Conservation (phyloP, 2,329 filamentous ascomycete species). For the Curvularia verruculosa region DNA sequence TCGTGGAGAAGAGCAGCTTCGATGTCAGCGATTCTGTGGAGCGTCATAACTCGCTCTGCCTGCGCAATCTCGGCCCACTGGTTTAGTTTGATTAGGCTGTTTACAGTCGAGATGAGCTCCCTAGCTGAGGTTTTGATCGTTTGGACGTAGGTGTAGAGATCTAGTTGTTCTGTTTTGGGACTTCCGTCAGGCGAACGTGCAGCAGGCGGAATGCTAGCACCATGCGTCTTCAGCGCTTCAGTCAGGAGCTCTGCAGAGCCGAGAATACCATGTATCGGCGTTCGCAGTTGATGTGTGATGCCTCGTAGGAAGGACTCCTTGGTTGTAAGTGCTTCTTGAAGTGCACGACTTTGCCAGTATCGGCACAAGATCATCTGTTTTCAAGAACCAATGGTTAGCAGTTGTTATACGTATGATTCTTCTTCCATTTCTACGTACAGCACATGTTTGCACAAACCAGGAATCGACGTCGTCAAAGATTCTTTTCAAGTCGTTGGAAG, state of each 20-base stretch:
- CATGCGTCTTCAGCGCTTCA: constrained; percentile 48
- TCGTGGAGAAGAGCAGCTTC: constrained; percentile 44
- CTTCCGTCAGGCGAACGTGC: constrained; percentile 19
- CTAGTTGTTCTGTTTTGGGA: constrained; percentile 23
- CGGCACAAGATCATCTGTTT: constrained; percentile 43
- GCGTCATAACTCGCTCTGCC: constrained; percentile 24
- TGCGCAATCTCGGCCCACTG: constrained; percentile 48
- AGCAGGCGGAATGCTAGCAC: constrained; percentile 18
- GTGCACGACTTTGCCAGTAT: constrained; percentile 47
- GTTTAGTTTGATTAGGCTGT: constrained; percentile 53
- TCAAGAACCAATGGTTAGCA: neutral
- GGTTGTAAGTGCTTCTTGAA: constrained; percentile 52
- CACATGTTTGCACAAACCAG: constrained; percentile 54
- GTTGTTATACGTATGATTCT: neutral
- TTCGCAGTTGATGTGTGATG: constrained; percentile 56
- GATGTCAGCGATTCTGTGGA: constrained; percentile 41
- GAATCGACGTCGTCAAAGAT: constrained; percentile 57
- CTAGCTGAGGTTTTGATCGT: constrained; percentile 51
- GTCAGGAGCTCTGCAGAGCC: constrained; percentile 51
- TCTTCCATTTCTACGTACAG: constrained; percentile 16
- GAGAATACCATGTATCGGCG: constrained; percentile 57
- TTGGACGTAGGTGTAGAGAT: constrained; percentile 36
- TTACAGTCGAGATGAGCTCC: constrained; percentile 55
- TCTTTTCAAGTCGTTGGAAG: constrained; percentile 50
- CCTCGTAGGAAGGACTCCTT: constrained; percentile 56